These are phyloP conservation scores for Kwoniella europaea DNA, from an alignment of 768 basidiomycete genomes.

Conservation along the genomic window DNA sequence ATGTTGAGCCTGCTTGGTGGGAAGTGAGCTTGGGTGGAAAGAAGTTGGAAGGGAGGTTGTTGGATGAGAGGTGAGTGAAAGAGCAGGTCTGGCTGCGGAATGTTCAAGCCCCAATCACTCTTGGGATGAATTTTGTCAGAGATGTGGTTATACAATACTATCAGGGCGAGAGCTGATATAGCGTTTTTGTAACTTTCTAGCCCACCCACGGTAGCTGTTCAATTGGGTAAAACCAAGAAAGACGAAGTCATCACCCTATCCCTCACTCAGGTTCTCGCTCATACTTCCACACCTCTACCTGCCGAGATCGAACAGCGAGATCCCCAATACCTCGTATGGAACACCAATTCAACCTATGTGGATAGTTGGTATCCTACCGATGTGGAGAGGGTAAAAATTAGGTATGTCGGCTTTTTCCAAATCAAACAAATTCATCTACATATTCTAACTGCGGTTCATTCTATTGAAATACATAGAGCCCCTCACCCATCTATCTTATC, in stretches of 20 bases:
- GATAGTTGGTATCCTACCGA: conserved; percentile 80
- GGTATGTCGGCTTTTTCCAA: conserved; percentile 62
- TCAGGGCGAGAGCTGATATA: neutral
- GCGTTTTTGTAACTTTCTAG: conserved; percentile 14
- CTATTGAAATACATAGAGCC: conserved; percentile 62
- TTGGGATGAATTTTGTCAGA: no score
- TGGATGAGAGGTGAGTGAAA: conserved; percentile 24
- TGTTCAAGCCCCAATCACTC: no score
- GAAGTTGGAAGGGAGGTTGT: conserved; percentile 27
- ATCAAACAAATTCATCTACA: neutral
- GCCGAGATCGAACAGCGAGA: conserved; percentile 73
- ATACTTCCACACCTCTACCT: conserved; percentile 78
- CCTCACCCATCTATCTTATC: conserved; percentile 72
- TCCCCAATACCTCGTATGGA: conserved; percentile 78
- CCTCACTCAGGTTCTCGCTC: conserved; percentile 76
- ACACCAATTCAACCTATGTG: conserved; percentile 72
- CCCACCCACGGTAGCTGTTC: conserved; percentile 39
- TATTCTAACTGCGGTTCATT: conserved; percentile 2
- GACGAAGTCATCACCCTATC: conserved; percentile 76
- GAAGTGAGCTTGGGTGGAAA: conserved; percentile 54
- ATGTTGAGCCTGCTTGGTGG: conserved; percentile 51
- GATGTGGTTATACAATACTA: no score
- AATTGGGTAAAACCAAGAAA: conserved; percentile 37
- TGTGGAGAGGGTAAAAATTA: conserved; percentile 84
- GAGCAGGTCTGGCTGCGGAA: no score